Evolutionary conservation across 2,329 filamentous ascomycete genomes (phyloP).

Genomic region (Fonsecaea erecta): DNA sequence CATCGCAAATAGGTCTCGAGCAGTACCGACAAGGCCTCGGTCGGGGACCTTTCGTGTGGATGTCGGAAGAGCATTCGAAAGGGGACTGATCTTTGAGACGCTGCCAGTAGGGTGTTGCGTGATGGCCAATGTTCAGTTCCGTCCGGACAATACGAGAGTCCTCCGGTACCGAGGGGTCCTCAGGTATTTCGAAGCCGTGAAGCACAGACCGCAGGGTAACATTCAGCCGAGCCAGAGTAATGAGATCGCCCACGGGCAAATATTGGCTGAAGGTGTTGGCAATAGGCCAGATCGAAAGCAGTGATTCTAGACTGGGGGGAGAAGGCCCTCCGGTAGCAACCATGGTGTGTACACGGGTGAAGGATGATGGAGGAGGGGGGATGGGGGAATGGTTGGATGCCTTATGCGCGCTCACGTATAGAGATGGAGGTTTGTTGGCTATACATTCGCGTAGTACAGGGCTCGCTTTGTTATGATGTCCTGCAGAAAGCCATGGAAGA

Average conservation of each 20-base stretch:
- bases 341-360: conserved; percentile 1
- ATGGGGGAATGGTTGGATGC: neutral
- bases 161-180: neutral
- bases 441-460: no score
- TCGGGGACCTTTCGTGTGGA: conserved; percentile 37
- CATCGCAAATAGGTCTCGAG: conserved; percentile 41
- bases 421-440: no score
- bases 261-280: conserved; percentile 36
- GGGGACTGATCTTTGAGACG: conserved; percentile 38
- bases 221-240: conserved; percentile 39
- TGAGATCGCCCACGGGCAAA: conserved; percentile 40
- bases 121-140: conserved; percentile 39
- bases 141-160: conserved; percentile 17
- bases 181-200: conserved; percentile 39
- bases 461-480: neutral
- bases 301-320: conserved; percentile 31
- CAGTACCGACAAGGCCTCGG: conserved; percentile 40
- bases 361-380: no score
- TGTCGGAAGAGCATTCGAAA: conserved; percentile 38
- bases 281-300: conserved; percentile 41
- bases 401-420: neutral
- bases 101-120: conserved; percentile 41
- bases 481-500: neutral
- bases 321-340: neutral
- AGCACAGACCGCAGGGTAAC: conserved; percentile 38